phyloP scores from a whole-genome alignment of 148 eudicot species.

The Fagopyrum tataricum region DNA sequence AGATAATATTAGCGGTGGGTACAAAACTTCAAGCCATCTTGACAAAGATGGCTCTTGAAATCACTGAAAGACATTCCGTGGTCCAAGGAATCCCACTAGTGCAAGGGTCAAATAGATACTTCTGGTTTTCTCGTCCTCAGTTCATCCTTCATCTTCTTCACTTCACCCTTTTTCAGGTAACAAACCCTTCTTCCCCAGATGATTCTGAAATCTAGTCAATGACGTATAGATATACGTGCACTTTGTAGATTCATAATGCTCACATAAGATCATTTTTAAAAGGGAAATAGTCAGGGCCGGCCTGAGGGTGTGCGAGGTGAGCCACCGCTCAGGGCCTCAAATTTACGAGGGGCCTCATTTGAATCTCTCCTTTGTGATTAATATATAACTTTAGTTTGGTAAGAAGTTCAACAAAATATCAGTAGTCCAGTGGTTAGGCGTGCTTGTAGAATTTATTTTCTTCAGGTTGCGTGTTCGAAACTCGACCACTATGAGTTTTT shows the following conservation, averaged over 20 bases:
- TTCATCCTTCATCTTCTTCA: constrained; percentile 70
- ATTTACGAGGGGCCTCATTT: no score
- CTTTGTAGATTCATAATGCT: not conserved
- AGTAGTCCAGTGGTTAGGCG: no score
- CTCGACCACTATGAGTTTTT: no score
- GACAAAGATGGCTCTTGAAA: constrained; percentile 83
- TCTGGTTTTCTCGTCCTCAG: constrained; percentile 80
- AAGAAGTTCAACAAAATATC: no score
- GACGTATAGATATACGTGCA: not conserved
- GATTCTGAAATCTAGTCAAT: not conserved
- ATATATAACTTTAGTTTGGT: no score
- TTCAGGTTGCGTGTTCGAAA: no score
- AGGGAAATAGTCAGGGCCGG: not conserved
- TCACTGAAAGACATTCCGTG: constrained; percentile 79
- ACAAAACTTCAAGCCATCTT: constrained; percentile 87
- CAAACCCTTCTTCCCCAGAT: not conserved
- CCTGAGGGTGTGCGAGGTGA: no score
- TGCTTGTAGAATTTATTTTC: no score
- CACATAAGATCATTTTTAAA: not conserved
- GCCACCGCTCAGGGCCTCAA: no score
- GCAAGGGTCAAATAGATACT: constrained; percentile 75
- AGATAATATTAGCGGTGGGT: constrained; percentile 78
- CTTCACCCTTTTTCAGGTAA: constrained; percentile 77
- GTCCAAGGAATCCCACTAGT: constrained; percentile 94
- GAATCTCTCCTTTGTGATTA: no score